A percentile compares a stretch with the other conserved stretches of the same genome.
These are phyloP conservation scores for Prorocentrum cordatum DNA, from an alignment of 169 alveolate genomes.

Conservation along the genomic window DNA sequence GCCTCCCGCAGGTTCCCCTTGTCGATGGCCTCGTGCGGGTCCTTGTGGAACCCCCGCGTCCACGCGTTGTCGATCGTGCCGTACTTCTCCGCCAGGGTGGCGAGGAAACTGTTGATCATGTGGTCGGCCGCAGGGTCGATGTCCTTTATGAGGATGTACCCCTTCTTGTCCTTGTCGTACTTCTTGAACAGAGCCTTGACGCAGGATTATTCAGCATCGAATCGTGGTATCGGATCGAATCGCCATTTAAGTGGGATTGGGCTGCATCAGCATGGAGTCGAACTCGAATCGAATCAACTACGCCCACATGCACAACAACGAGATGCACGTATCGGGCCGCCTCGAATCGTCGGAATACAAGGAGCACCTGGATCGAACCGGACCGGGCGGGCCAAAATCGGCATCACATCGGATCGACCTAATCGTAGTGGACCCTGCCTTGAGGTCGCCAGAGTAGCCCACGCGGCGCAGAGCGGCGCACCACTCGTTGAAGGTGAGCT, in stretches of 20 bases:
- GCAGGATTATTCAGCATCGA: too few species aligned
- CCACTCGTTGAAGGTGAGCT: not conserved
- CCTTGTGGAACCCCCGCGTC: not conserved
- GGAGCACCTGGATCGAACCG: too few species aligned
- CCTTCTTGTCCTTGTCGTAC: not conserved
- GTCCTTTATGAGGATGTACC: not conserved
- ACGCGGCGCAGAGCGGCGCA: not conserved
- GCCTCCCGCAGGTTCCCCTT: too few species aligned
- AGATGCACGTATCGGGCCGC: too few species aligned
- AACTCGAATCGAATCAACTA: too few species aligned
- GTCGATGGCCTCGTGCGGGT: not conserved
- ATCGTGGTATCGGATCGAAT: too few species aligned
- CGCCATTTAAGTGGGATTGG: too few species aligned
- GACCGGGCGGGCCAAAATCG: too few species aligned
- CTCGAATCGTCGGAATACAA: too few species aligned
- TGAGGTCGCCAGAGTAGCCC: not conserved
- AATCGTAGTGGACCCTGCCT: not conserved
- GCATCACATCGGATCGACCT: too few species aligned
- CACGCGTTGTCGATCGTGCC: not conserved
- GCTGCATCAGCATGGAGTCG: too few species aligned
- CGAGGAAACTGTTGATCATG: not conserved
- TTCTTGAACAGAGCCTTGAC: not conserved
- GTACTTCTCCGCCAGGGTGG: not conserved
- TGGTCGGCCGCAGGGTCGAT: not conserved
- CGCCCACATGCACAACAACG: too few species aligned